Evolutionary conservation across 148 eudicot genomes (phyloP).

Genomic region (Drosera capensis): DNA sequence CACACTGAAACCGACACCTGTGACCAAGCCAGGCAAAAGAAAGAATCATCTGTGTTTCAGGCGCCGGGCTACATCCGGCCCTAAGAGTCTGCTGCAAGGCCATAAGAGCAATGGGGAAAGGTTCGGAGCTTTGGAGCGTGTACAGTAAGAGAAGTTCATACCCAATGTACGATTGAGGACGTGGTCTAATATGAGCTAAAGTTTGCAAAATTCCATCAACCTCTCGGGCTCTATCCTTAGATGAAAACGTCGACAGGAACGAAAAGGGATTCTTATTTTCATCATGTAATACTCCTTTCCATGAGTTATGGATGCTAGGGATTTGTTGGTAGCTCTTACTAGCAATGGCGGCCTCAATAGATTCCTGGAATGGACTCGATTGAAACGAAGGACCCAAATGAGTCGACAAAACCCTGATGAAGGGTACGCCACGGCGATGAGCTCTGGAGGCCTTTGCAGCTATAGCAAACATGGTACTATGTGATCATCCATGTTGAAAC

Average conservation of each 20-base stretch:
- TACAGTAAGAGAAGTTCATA: conserved; percentile 54
- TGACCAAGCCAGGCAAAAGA: conserved; percentile 50
- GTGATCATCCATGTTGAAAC: too few relatives aligned
- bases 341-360: conserved; percentile 35
- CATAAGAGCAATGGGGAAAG: conserved; percentile 56
- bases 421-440: too few relatives aligned
- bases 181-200: conserved; percentile 43
- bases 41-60: conserved; percentile 48
- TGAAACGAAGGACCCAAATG: conserved; percentile 9
- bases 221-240: conserved; percentile 18
- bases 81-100: conserved; percentile 57
- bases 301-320: conserved; percentile 31
- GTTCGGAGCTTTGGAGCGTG: conserved; percentile 38
- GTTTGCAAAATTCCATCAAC: conserved; percentile 68
- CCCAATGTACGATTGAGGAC: conserved; percentile 23
- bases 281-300: conserved; percentile 19
- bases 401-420: conserved; percentile 9
- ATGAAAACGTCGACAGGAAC: conserved; percentile 34
- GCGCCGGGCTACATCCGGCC: conserved; percentile 60
- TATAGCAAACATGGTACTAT: too few relatives aligned
- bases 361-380: conserved; percentile 31
- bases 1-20: conserved; percentile 22
- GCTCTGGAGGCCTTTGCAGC: too few relatives aligned
- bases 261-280: conserved; percentile 53
- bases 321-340: conserved; percentile 38